A percentile compares a stretch with the other conserved stretches of the same genome.
phyloP scores from a whole-genome alignment of 331 rosid species.

The Stylosanthes scabra region DNA sequence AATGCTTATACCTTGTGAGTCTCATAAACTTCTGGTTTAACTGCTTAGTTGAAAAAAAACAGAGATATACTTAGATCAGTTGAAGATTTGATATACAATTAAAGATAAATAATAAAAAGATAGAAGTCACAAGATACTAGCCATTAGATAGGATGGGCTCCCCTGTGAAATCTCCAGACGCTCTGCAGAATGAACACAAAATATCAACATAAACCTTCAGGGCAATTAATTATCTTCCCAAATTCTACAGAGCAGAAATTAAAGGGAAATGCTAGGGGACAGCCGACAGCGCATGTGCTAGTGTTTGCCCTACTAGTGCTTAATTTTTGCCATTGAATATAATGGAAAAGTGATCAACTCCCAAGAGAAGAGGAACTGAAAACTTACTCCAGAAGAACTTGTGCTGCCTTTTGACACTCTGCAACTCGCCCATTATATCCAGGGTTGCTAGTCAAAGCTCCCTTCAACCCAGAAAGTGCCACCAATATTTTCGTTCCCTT shows the following conservation, averaged over 20 bases:
- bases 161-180: constrained; percentile 57
- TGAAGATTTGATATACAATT: not conserved
- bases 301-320: not conserved
- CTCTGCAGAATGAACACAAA: constrained; percentile 59
- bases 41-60: constrained; percentile 53
- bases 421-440: constrained; percentile 90
- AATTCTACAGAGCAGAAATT: constrained; percentile 6
- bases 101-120: not conserved
- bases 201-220: constrained; percentile 3
- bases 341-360: not conserved
- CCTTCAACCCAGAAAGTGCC: constrained; percentile 95
- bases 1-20: constrained; percentile 73
- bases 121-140: constrained; percentile 44
- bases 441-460: constrained; percentile 75
- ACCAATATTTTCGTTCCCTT: constrained; percentile 71
- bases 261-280: not conserved
- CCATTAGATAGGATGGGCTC: constrained; percentile 82
- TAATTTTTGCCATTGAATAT: too few species aligned
- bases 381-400: constrained; percentile 72
- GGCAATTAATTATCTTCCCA: constrained; percentile 11
- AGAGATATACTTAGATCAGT: constrained; percentile 37
- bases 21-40: constrained; percentile 73
- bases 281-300: not conserved
- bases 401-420: constrained; percentile 94
- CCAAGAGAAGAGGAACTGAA: not conserved